Conservation (phyloP, 768 basidiomycete species). For the Collybiopsis confluens region DNA sequence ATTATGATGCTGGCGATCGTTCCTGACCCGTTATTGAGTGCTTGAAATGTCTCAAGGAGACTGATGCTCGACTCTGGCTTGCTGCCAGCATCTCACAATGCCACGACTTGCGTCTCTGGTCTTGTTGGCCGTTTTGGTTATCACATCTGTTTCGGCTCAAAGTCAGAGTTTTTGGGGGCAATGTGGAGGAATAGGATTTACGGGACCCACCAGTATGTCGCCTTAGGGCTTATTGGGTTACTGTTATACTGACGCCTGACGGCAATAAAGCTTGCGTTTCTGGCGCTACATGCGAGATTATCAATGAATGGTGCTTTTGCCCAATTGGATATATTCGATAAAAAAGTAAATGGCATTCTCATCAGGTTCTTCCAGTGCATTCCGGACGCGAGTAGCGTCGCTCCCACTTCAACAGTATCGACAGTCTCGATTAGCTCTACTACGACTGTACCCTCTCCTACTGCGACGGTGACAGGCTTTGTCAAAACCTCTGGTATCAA, state of each 20-base stretch:
- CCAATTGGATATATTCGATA: no score
- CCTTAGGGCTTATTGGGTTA: no score
- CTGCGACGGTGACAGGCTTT: conserved; percentile 15
- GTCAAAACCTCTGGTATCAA: conserved; percentile 37
- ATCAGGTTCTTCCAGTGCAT: conserved; percentile 22
- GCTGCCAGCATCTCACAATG: no score
- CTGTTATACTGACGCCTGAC: neutral
- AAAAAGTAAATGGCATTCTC: no score
- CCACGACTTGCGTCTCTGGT: no score
- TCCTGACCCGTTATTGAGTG: no score
- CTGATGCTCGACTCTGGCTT: no score
- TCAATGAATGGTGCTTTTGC: conserved; percentile 27
- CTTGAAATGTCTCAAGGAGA: no score
- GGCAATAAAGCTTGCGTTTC: conserved; percentile 24
- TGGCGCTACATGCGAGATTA: conserved; percentile 23
- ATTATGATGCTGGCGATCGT: no score
- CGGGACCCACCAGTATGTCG: conserved; percentile 26
- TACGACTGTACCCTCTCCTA: conserved; percentile 4
- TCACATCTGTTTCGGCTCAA: no score
- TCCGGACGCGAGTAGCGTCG: conserved; percentile 4
- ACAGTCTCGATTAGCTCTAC: conserved; percentile 2
- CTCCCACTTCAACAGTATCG: conserved; percentile 9
- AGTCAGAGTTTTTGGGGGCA: no score
- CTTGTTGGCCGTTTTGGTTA: no score
- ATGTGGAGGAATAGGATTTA: conserved; percentile 14